These are phyloP conservation scores for Pleurostoma richardsiae DNA, from an alignment of 2,329 filamentous ascomycete species.

Conservation along the genomic window DNA sequence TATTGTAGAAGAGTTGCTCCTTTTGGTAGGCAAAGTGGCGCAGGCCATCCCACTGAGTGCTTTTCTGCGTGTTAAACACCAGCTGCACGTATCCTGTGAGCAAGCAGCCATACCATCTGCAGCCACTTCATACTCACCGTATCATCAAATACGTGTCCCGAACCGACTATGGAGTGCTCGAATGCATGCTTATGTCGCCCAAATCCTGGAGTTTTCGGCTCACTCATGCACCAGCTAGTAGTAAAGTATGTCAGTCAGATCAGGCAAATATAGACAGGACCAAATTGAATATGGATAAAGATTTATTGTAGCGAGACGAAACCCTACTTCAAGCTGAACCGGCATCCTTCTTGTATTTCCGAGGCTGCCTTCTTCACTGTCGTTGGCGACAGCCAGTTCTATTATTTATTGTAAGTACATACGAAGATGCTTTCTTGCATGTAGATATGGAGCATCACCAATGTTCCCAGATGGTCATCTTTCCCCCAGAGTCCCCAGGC, in stretches of 20 bases:
- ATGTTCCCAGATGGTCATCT: slow-evolving; percentile 52
- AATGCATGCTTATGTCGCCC: slow-evolving; percentile 9
- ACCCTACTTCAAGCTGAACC: too few species aligned
- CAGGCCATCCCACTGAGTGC: slow-evolving; percentile 54
- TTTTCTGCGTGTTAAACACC: slow-evolving; percentile 50
- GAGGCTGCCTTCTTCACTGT: slow-evolving; percentile 49
- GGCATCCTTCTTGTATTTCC: slow-evolving; percentile 30
- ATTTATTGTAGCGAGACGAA: too few species aligned
- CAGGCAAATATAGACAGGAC: too few species aligned
- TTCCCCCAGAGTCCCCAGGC: slow-evolving; percentile 49
- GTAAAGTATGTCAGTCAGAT: slow-evolving; percentile 28
- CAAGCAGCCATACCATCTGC: slow-evolving; percentile 36
- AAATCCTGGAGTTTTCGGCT: background rate
- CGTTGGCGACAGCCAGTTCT: slow-evolving; percentile 56
- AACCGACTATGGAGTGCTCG: slow-evolving; percentile 1
- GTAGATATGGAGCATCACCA: slow-evolving; percentile 18
- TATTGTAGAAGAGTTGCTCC: slow-evolving; percentile 29
- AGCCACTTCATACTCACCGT: slow-evolving; percentile 52
- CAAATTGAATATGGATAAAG: too few species aligned
- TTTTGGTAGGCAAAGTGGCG: slow-evolving; percentile 45
- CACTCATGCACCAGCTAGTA: slow-evolving; percentile 15
- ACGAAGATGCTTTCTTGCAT: background rate
- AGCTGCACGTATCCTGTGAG: too few species aligned
- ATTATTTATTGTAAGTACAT: slow-evolving; percentile 38
- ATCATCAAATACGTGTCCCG: slow-evolving; percentile 46